A percentile compares a stretch with the other conserved stretches of the same genome.
Conservation (phyloP, 768 basidiomycete species). For the Panus rudis region DNA sequence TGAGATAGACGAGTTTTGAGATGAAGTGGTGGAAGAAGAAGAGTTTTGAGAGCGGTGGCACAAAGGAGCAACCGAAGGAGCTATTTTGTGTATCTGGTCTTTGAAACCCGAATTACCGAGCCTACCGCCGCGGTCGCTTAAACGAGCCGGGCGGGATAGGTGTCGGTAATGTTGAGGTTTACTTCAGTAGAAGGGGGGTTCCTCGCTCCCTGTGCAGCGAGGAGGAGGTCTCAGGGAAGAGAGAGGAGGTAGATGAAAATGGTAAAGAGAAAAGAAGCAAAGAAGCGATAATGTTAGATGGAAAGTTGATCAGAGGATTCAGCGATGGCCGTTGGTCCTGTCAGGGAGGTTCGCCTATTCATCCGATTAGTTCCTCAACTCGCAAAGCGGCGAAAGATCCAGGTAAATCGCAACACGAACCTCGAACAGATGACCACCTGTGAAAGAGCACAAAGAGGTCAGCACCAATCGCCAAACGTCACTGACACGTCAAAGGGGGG, state of each 20-base stretch:
- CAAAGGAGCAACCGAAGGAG: constrained; percentile 16
- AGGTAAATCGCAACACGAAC: constrained; percentile 30
- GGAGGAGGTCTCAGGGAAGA: constrained; percentile 47
- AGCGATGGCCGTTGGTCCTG: constrained; percentile 27
- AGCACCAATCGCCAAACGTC: constrained; percentile 11
- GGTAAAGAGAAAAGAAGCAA: constrained; percentile 5
- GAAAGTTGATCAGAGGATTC: constrained; percentile 7
- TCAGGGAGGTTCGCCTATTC: constrained; percentile 84
- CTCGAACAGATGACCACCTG: constrained; percentile 78
- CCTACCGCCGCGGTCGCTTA: constrained; percentile 68
- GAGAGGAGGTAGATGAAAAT: constrained; percentile 7
- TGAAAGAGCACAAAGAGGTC: constrained; percentile 4
- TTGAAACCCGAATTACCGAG: constrained; percentile 54
- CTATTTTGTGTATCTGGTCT: constrained; percentile 22
- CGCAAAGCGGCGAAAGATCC: neutral
- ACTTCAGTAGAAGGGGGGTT: constrained; percentile 50
- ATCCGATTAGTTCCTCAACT: no score
- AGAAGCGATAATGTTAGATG: constrained; percentile 5
- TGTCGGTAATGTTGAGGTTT: constrained; percentile 41
- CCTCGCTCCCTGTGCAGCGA: constrained; percentile 70
- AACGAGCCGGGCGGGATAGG: constrained; percentile 55
- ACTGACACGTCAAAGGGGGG: constrained; percentile 8
- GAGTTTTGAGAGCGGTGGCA: neutral
- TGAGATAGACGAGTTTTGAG: no score
- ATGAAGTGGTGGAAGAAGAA: neutral